These are phyloP conservation scores for Phytophthora vignae DNA, from an alignment of 352 stramenopile species.

Conservation along the genomic window DNA sequence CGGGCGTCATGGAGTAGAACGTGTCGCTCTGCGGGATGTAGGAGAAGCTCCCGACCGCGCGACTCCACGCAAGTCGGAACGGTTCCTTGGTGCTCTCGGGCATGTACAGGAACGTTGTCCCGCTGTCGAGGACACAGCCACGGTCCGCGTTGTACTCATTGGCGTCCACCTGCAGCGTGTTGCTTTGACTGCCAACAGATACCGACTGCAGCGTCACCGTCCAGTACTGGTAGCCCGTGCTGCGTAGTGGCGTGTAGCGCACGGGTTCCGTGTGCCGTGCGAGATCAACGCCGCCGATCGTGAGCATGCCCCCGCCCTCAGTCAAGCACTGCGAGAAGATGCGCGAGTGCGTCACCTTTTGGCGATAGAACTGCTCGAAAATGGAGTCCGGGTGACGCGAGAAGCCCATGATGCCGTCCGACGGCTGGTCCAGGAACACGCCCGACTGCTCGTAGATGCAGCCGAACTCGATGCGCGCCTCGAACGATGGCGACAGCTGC, in stretches of 20 bases:
- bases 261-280: slow-evolving; percentile 77
- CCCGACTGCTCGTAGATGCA: slow-evolving; percentile 94
- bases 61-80: slow-evolving; percentile 61
- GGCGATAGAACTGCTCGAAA: slow-evolving; percentile 91
- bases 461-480: slow-evolving; percentile 90
- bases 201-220: slow-evolving; percentile 69
- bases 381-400: slow-evolving; percentile 90
- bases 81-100: slow-evolving; percentile 41
- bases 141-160: slow-evolving; percentile 67
- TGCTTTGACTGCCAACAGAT: slow-evolving; percentile 43
- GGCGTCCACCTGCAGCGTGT: slow-evolving; percentile 44
- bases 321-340: slow-evolving; percentile 96
- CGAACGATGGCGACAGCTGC: slow-evolving; percentile 50
- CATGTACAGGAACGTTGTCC: slow-evolving; percentile 84
- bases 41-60: slow-evolving; percentile 49
- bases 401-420: slow-evolving; percentile 98
- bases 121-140: slow-evolving; percentile 82
- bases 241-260: slow-evolving; percentile 86
- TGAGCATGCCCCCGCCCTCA: slow-evolving; percentile 90
- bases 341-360: slow-evolving; percentile 81
- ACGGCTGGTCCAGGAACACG: slow-evolving; percentile 92
- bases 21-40: slow-evolving; percentile 54
- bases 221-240: slow-evolving; percentile 84
- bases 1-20: slow-evolving; percentile 48
- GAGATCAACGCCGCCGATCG: slow-evolving; percentile 90